Evolutionary conservation across 495 filamentous ascomycete genomes (phyloP).

Genomic region (Amniculicola lignicola): DNA sequence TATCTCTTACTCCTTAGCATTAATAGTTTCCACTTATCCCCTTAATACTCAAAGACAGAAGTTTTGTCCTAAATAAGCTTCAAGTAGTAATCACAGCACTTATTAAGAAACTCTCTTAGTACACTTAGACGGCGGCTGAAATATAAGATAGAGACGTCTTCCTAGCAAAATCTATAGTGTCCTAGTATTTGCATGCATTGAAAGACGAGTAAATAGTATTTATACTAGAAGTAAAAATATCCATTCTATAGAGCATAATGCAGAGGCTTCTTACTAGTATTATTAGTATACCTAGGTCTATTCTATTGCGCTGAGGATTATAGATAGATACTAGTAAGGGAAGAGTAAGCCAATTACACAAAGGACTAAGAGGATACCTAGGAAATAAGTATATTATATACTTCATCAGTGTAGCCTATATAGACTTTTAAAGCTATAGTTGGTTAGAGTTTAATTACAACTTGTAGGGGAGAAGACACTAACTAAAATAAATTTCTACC

Average conservation of each 20-base stretch:
- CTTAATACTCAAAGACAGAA: conserved; percentile 14
- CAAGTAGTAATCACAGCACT: conserved; percentile 7
- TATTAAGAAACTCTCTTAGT: neutral
- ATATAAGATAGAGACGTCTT: conserved; percentile 4
- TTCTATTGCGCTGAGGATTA: conserved; percentile 7
- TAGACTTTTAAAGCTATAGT: conserved; percentile 1
- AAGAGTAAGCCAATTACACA: conserved; percentile 10
- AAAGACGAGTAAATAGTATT: conserved; percentile 10
- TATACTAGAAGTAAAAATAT: conserved; percentile 10
- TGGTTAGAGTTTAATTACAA: neutral
- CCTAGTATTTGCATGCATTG: neutral
- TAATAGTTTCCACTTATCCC: conserved; percentile 6
- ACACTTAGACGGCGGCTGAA: neutral
- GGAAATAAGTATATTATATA: conserved; percentile 15
- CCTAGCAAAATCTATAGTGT: neutral
- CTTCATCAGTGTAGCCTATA: conserved; percentile 10
- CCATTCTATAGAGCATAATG: conserved; percentile 11
- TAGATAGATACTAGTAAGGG: conserved; percentile 12
- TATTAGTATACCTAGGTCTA: too few species aligned
- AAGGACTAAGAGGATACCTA: conserved; percentile 12
- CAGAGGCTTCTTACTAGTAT: conserved; percentile 14
- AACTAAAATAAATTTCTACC: conserved; percentile 5
- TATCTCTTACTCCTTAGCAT: neutral
- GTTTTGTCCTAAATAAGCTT: conserved; percentile 7
- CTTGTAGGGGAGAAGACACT: neutral